Conservation (phyloP, 371 early-diverging fungal species). For the Rhizopus arrhizus region DNA sequence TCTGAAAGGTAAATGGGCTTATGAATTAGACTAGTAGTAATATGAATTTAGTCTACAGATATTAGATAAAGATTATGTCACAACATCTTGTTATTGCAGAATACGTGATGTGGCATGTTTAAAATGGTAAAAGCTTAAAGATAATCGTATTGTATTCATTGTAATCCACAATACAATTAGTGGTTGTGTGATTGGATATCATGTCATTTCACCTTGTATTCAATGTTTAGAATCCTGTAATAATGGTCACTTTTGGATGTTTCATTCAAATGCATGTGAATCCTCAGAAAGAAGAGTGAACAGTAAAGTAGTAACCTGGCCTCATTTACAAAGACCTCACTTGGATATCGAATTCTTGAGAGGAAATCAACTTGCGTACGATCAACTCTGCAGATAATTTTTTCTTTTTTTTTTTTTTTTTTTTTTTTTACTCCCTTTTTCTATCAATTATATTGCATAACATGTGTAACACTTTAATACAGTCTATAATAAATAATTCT, state of each 20-base stretch:
- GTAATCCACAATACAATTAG: constrained; percentile 33
- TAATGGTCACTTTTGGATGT: constrained; percentile 99
- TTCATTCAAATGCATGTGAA: constrained; percentile 81
- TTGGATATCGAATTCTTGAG: constrained; percentile 39
- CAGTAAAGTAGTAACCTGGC: constrained; percentile 49
- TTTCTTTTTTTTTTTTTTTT: constrained; percentile 1
- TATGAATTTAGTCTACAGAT: constrained; percentile 70
- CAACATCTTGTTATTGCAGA: constrained; percentile 89
- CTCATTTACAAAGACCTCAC: constrained; percentile 53
- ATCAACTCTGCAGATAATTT: constrained; percentile 11
- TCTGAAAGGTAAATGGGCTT: constrained; percentile 66
- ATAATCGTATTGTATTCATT: neutral
- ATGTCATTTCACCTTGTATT: constrained; percentile 94
- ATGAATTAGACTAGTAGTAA: neutral
- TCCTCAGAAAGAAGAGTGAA: constrained; percentile 53
- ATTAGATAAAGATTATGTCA: constrained; percentile 87
- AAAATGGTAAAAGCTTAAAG: constrained; percentile 67
- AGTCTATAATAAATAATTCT: neutral
- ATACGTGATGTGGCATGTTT: constrained; percentile 95
- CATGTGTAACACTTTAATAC: neutral
- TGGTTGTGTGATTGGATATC: constrained; percentile 95
- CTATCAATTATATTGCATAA: neutral
- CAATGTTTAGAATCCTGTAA: constrained; percentile 89
- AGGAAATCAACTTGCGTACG: constrained; percentile 24
- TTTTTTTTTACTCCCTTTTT: neutral